Conservation (phyloP, 139 green algal genomes). For the Micromonas pusilla region DNA sequence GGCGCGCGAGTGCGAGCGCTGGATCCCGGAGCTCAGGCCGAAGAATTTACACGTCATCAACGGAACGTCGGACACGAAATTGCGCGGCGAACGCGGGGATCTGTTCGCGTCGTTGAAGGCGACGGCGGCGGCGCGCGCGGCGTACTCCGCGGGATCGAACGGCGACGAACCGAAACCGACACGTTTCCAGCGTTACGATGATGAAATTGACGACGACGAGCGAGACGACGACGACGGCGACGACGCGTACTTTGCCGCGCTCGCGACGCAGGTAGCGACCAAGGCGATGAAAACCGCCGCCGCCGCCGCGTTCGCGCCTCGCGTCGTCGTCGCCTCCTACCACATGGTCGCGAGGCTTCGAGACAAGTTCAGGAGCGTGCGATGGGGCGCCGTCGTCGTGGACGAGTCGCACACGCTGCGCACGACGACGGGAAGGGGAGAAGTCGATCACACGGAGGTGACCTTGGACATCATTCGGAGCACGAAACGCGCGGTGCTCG, state of each 20-base stretch:
- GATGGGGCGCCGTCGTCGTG: constrained; percentile 68
- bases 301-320: constrained; percentile 34
- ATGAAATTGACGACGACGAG: neutral
- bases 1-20: constrained; percentile 91
- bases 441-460: constrained; percentile 64
- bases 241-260: constrained; percentile 50
- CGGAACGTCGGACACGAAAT: constrained; percentile 7
- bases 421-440: constrained; percentile 49
- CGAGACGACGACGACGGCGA: constrained; percentile 20
- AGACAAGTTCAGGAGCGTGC: neutral
- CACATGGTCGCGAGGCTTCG: constrained; percentile 73
- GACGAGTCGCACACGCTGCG: constrained; percentile 79
- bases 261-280: constrained; percentile 57
- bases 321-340: constrained; percentile 72
- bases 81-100: neutral
- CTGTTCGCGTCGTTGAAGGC: neutral
- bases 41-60: constrained; percentile 43
- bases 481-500: constrained; percentile 58
- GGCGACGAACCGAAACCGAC: too few species aligned
- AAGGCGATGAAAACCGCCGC: constrained; percentile 32
- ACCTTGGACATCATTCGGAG: constrained; percentile 35
- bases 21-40: constrained; percentile 76
- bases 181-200: too few species aligned
- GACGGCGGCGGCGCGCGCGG: neutral
- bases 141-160: too few species aligned